A percentile compares a stretch with the other conserved stretches of the same genome.
Conservation (phyloP, 805 yeast species). For the Wickerhamiella spandovensis region DNA sequence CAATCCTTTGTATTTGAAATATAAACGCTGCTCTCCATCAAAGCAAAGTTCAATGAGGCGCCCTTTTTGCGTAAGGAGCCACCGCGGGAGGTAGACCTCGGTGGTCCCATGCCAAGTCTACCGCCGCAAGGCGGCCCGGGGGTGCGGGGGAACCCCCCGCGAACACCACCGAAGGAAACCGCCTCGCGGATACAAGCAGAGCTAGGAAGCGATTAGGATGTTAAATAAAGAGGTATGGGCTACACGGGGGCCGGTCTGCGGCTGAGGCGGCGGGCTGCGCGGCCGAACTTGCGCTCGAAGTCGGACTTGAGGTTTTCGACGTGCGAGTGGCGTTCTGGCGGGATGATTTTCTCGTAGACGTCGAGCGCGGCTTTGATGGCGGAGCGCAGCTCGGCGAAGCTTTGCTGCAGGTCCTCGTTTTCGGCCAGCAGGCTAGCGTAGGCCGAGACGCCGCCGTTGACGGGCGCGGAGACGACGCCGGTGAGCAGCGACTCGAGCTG, state of each 20-base stretch:
- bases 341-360: background rate
- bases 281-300: background rate
- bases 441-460: background rate
- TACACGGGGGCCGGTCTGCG: background rate
- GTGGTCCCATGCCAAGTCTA: too few species aligned
- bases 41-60: too few species aligned
- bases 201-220: too few species aligned
- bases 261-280: background rate
- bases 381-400: background rate
- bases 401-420: background rate
- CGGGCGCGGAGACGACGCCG: constrained; percentile 1
- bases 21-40: too few species aligned
- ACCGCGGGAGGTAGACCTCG: too few species aligned
- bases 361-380: background rate
- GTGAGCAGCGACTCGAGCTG: constrained; percentile 1
- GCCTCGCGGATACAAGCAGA: too few species aligned
- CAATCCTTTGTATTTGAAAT: too few species aligned
- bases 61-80: too few species aligned
- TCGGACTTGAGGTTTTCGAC: background rate
- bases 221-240: too few species aligned
- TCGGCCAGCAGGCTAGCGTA: background rate
- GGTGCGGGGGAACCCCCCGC: too few species aligned
- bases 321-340: background rate
- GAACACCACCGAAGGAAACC: too few species aligned
- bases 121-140: too few species aligned